A percentile compares a stretch with the other conserved stretches of the same genome.
Evolutionary conservation across 768 basidiomycete genomes (phyloP).

Genomic region (Suillus discolor): DNA sequence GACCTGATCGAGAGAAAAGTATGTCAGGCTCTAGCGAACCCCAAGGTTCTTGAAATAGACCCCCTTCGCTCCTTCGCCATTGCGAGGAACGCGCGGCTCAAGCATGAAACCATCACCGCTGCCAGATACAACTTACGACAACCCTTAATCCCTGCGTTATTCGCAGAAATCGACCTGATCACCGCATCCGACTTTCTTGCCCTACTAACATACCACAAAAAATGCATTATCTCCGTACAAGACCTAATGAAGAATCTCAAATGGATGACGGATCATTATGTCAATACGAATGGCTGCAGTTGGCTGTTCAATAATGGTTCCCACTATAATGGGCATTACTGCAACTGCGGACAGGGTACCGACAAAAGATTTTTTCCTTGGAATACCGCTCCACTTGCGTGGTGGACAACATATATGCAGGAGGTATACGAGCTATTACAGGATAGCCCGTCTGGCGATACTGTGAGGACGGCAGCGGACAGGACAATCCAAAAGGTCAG

Average conservation of each 20-base stretch:
- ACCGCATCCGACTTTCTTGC: constrained; percentile 21
- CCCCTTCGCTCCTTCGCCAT: constrained; percentile 31
- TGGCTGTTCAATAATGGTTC: constrained; percentile 11
- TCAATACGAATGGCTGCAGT: constrained; percentile 2
- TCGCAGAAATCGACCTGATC: constrained; percentile 25
- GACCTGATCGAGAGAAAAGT: constrained; percentile 16
- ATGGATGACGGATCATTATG: constrained; percentile 19
- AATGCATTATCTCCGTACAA: constrained; percentile 5
- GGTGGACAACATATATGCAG: constrained; percentile 30
- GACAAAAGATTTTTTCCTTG: neutral
- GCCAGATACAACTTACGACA: constrained; percentile 24
- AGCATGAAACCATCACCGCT: constrained; percentile 25
- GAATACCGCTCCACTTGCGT: neutral
- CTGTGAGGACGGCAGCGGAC: constrained; percentile 8
- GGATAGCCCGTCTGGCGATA: constrained; percentile 22
- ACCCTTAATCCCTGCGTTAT: constrained; percentile 19
- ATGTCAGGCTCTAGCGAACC: constrained; percentile 18
- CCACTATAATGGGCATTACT: neutral
- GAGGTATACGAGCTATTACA: constrained; percentile 12
- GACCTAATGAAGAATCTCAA: neutral
- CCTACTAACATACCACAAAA: constrained; percentile 15
- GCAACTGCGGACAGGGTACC: neutral
- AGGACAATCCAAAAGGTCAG: constrained; percentile 10
- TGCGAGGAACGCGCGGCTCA: constrained; percentile 25
- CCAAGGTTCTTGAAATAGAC: constrained; percentile 15